A percentile compares a stretch with the other conserved stretches of the same genome.
phyloP scores from a whole-genome alignment of 176 grass and related monocot genomes.

The Rhynchospora tenuis region DNA sequence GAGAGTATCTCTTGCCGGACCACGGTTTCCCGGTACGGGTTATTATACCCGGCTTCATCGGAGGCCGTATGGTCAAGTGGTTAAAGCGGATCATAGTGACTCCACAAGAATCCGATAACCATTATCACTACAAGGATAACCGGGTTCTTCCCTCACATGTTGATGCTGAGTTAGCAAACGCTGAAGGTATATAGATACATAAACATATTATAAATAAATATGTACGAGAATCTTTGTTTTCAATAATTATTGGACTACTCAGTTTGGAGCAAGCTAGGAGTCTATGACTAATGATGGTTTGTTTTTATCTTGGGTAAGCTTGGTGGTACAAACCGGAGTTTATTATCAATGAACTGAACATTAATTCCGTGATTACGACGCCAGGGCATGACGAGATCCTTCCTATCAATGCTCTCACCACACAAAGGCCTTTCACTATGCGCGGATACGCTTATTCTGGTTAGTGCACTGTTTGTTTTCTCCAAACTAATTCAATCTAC shows the following conservation, averaged over 20 bases:
- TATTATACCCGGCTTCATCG: constrained; percentile 73
- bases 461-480: constrained; percentile 23
- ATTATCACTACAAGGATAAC: constrained; percentile 96
- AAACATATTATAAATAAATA: background rate
- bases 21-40: constrained; percentile 76
- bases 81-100: constrained; percentile 75
- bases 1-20: constrained; percentile 55
- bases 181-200: constrained; percentile 47
- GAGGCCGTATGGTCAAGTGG: constrained; percentile 98
- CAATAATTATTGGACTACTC: background rate
- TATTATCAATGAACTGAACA: constrained; percentile 95
- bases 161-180: constrained; percentile 88
- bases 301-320: constrained; percentile 25
- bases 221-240: background rate
- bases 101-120: constrained; percentile 58
- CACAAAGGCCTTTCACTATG: constrained; percentile 76
- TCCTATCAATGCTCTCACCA: constrained; percentile 75
- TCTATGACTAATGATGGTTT: background rate
- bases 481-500: background rate
- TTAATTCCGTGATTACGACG: constrained; percentile 91
- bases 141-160: constrained; percentile 82
- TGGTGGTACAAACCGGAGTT: constrained; percentile 99
- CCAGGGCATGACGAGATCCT: constrained; percentile 94
- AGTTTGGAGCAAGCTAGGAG: background rate
- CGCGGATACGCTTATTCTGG: constrained; percentile 93